Conservation (phyloP, 345 rosid genomes). For the Rhizophora mangle region DNA sequence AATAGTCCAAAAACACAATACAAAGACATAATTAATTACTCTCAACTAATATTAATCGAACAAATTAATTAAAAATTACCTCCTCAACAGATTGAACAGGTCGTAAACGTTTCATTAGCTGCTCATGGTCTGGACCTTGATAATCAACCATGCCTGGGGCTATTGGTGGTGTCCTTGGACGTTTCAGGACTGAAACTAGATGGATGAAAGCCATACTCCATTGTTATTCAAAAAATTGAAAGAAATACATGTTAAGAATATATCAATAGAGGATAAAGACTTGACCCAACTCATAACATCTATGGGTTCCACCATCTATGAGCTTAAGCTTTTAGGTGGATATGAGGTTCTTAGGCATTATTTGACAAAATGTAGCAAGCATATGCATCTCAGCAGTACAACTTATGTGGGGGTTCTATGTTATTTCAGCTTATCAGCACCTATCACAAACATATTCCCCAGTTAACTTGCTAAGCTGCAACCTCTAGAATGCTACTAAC, state of each 20-base stretch:
- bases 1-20: neutral
- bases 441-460: neutral
- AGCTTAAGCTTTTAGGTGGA: neutral
- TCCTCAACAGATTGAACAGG: slow-evolving; percentile 75
- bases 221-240: neutral
- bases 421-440: neutral
- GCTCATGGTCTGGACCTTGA: slow-evolving; percentile 77
- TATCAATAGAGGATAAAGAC: too few species aligned
- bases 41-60: slow-evolving; percentile 7
- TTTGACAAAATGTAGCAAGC: neutral
- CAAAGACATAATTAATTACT: slow-evolving; percentile 9
- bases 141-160: slow-evolving; percentile 73
- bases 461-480: neutral
- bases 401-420: neutral
- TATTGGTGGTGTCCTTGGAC: slow-evolving; percentile 75
- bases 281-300: too few species aligned
- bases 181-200: slow-evolving; percentile 62
- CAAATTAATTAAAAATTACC: slow-evolving; percentile 35
- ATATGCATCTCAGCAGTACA: neutral
- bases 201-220: slow-evolving; percentile 5
- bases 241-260: too few species aligned
- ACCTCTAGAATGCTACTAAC: slow-evolving; percentile 32
- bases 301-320: too few species aligned
- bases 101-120: slow-evolving; percentile 73
- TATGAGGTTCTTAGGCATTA: neutral